Percentiles rank a stretch among this genome's conserved stretches.
Conservation (phyloP, 176 grass and related monocot genomes). For the Olyra latifolia region DNA sequence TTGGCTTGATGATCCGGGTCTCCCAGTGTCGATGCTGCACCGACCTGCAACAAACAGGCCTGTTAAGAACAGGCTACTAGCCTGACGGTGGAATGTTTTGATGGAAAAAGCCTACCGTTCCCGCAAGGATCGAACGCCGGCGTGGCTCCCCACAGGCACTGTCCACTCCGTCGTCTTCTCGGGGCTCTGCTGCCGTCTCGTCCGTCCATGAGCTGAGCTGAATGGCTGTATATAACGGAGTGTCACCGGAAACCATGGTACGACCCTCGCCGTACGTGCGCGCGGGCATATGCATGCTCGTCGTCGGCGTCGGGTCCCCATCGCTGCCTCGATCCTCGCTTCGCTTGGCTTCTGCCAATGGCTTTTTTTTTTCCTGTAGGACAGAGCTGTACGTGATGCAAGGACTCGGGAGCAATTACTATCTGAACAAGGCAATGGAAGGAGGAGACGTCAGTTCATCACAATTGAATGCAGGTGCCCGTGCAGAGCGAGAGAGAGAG, state of each 20-base stretch:
- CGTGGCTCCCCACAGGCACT: neutral
- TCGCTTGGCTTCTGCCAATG: neutral
- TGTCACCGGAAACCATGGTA: neutral
- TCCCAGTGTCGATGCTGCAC: too few relatives aligned
- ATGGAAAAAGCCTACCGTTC: too few relatives aligned
- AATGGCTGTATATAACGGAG: neutral
- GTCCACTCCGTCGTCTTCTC: neutral
- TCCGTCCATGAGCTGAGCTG: too few relatives aligned
- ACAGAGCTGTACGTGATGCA: neutral
- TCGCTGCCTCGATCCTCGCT: neutral
- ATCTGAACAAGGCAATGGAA: neutral
- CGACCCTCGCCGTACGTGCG: neutral
- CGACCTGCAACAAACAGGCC: too few relatives aligned
- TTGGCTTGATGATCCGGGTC: too few relatives aligned
- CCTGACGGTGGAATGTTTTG: too few relatives aligned
- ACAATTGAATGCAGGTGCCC: neutral
- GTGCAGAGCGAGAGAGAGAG: neutral
- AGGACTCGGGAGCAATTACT: neutral
- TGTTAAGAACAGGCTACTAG: too few relatives aligned
- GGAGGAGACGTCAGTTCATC: neutral
- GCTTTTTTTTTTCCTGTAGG: neutral
- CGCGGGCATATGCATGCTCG: too few relatives aligned
- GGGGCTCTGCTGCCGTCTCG: neutral
- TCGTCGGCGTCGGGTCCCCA: slow-evolving; percentile 4
- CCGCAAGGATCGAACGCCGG: neutral